Conservation (phyloP, 176 grass and related monocot genomes). For the Avena insularis region DNA sequence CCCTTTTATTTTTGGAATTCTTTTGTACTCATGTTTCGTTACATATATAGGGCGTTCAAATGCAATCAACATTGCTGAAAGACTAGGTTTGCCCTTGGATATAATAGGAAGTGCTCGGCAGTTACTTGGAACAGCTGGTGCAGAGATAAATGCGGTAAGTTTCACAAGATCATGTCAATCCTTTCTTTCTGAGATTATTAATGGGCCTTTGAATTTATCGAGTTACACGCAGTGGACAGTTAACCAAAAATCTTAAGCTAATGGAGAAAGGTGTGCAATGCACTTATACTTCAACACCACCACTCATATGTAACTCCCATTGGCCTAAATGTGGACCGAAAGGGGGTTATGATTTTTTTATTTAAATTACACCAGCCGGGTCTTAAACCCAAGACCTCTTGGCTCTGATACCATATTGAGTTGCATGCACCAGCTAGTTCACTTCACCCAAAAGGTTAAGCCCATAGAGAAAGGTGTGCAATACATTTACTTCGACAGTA, state of each 20-base stretch:
- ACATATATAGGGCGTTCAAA: conserved; percentile 71
- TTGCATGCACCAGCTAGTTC: background rate
- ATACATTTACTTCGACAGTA: background rate
- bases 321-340: background rate
- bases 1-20: conserved; percentile 36
- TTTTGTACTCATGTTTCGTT: conserved; percentile 34
- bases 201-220: background rate
- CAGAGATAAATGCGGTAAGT: conserved; percentile 73
- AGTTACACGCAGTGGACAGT: background rate
- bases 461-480: background rate
- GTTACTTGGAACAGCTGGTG: conserved; percentile 73
- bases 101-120: conserved; percentile 54
- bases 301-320: background rate
- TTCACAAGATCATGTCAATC: background rate
- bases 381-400: background rate
- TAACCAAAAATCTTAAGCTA: background rate
- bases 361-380: background rate
- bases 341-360: background rate
- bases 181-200: conserved; percentile 27
- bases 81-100: conserved; percentile 60
- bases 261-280: background rate
- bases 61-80: conserved; percentile 80
- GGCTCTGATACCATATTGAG: background rate
- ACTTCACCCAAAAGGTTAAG: background rate
- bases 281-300: background rate